A percentile compares a stretch with the other conserved stretches of the same genome.
phyloP scores from a whole-genome alignment of 306 rosid species.

The Cucurbita pepo region DNA sequence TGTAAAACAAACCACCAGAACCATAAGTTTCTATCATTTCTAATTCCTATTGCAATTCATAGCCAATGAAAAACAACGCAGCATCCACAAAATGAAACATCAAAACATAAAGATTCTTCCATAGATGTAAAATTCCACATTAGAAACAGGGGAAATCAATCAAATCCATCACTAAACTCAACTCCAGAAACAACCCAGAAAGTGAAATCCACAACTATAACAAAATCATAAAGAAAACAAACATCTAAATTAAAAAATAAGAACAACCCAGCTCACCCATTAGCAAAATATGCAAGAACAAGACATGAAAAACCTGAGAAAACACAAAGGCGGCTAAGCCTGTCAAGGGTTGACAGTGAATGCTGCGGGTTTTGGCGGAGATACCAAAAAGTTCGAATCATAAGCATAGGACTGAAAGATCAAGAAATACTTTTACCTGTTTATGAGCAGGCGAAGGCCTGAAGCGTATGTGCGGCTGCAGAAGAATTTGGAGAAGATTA shows the following conservation, averaged over 20 bases:
- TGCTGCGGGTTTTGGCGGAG: neutral
- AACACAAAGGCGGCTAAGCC: neutral
- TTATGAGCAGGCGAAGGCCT: no score
- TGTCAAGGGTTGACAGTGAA: neutral
- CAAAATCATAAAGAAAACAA: neutral
- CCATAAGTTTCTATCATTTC: neutral
- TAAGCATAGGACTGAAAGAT: no score
- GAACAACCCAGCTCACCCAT: neutral
- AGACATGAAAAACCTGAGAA: neutral
- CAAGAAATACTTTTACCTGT: no score
- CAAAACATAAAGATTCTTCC: neutral
- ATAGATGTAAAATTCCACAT: neutral
- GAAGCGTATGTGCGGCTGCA: neutral
- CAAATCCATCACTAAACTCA: neutral
- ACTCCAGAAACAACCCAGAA: neutral
- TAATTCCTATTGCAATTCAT: neutral
- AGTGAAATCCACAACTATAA: neutral
- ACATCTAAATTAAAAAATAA: neutral
- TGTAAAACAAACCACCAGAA: neutral
- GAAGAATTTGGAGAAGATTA: neutral
- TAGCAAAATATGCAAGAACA: neutral
- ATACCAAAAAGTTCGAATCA: no score
- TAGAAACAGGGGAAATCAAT: neutral
- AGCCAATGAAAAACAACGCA: neutral
- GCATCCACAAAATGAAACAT: neutral